Evolutionary conservation across 1,139 yeast species (phyloP), one percentile per base, ranked within the genome.

Genomic region (Kodamaea ohmeri): DNA sequence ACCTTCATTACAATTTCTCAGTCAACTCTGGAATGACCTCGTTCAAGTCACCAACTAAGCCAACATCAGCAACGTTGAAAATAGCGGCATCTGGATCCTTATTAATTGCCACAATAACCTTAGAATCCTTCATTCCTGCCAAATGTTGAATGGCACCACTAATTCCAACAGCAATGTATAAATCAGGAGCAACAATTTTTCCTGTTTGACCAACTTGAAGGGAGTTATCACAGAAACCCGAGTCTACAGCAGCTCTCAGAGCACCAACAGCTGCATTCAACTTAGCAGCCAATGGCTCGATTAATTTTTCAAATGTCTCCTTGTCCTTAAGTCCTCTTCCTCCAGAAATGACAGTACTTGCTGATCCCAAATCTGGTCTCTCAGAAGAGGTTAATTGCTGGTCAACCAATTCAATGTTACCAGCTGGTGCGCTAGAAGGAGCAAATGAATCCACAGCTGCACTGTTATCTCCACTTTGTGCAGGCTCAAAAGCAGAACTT

Each of bases 151-250:
- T 92, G 31, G 98, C 98, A 45, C 98, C 98, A 20, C 96, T 86
- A 42, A 92, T 79, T 47, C 98, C 98, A 32, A 90, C 81, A 3
- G 97, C 97, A 40, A 92, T 63, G 60, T 92, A 92, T 51, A 90
- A 75, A 30, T 90, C 96, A 13, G 98, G 98, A 3, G 98, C 97
- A 36, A 92, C 95, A 39, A 90, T 90, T 61, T 92, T 92, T 55
- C 98, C 98, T 9, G 98, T 92, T 67, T 92, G 98, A 39, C 98
- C 98, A 44, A 92, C 92, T 67, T 92, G 98, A 50, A 92, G 75
- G n/a, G 97, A 89, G 65, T 92, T 92, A 59, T 92, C 97, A 56
- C 96, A 90, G 61, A 78, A 89, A 0, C 97, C 97, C 34, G 95
- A 76, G 61, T 92, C 98, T 20, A 92, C 98, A 14, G 97, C 97